Percentiles rank a stretch among this genome's conserved stretches.
These are phyloP conservation scores for Colletotrichum truncatum DNA, from an alignment of 2,329 filamentous ascomycete genomes.

Conservation along the genomic window DNA sequence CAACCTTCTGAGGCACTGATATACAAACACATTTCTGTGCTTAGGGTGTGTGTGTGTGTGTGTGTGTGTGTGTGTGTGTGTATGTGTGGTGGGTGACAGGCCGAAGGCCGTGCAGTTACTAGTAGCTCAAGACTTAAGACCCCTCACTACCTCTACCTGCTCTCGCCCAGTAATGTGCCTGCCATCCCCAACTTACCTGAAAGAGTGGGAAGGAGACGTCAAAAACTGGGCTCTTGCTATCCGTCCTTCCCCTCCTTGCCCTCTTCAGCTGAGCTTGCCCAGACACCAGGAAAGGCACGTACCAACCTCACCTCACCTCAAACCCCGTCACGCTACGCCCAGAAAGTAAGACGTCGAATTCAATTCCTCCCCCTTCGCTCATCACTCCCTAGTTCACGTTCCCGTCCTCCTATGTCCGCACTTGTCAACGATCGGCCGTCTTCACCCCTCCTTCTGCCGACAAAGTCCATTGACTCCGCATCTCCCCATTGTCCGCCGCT, in stretches of 20 bases:
- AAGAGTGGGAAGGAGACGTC: slow-evolving; percentile 2
- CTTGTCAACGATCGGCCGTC: slow-evolving; percentile 12
- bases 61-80: no score
- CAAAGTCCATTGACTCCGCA: neutral
- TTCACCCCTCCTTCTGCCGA: neutral
- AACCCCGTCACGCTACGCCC: slow-evolving; percentile 17
- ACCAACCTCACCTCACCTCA: neutral
- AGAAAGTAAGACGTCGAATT: neutral
- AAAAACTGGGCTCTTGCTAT: neutral
- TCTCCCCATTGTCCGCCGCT: neutral
- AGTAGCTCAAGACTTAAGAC: no score
- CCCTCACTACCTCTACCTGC: neutral
- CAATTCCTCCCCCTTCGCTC: neutral
- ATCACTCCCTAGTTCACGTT: neutral
- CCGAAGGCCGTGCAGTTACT: no score
- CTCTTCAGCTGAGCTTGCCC: neutral
- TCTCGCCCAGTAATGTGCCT: neutral
- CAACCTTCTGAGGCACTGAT: no score
- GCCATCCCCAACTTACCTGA: neutral
- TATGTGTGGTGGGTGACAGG: no score
- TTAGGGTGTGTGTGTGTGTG: no score
- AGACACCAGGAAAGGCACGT: neutral
- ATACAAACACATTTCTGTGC: no score
- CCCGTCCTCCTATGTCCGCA: slow-evolving; percentile 5
- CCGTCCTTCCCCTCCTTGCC: neutral